phyloP scores from a whole-genome alignment of 2,329 filamentous ascomycete species.

The Calonectria hongkongensis region DNA sequence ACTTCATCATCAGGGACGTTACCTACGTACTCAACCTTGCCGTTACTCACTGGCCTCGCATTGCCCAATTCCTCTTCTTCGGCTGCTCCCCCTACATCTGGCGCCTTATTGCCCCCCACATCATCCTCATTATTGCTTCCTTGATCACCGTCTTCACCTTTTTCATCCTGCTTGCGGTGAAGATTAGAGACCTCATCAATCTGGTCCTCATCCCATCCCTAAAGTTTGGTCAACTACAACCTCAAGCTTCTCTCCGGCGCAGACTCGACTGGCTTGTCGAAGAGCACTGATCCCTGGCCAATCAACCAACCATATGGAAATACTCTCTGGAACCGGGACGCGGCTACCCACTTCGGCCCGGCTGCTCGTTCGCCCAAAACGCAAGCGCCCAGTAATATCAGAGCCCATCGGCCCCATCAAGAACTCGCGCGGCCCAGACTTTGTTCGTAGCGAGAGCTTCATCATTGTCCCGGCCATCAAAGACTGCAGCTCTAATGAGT shows the following conservation, averaged over 20 bases:
- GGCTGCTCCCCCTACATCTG: constrained; percentile 14
- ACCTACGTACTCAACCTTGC: not conserved
- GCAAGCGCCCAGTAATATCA: constrained; percentile 58
- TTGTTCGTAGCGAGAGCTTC: constrained; percentile 59
- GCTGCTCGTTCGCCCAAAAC: constrained; percentile 43
- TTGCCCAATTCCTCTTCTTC: constrained; percentile 5
- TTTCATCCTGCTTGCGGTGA: not conserved
- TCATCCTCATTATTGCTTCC: not conserved
- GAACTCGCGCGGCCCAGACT: constrained; percentile 60
- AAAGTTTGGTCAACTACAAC: not conserved
- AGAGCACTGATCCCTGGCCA: not conserved
- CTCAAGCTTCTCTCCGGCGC: not conserved
- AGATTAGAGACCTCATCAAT: not conserved
- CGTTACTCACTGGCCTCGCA: not conserved
- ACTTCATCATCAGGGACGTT: not conserved
- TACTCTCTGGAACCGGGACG: constrained; percentile 38
- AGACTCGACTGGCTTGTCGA: constrained; percentile 6
- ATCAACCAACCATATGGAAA: constrained; percentile 46
- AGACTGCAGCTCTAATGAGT: constrained; percentile 56
- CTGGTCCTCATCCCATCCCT: not conserved
- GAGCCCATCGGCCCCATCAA: constrained; percentile 62
- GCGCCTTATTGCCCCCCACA: not conserved
- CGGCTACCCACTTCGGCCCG: constrained; percentile 44
- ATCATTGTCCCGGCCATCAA: constrained; percentile 60
- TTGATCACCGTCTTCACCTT: not conserved